Evolutionary conservation across 768 basidiomycete species (phyloP).

Genomic region (Lactarius sanguifluus): DNA sequence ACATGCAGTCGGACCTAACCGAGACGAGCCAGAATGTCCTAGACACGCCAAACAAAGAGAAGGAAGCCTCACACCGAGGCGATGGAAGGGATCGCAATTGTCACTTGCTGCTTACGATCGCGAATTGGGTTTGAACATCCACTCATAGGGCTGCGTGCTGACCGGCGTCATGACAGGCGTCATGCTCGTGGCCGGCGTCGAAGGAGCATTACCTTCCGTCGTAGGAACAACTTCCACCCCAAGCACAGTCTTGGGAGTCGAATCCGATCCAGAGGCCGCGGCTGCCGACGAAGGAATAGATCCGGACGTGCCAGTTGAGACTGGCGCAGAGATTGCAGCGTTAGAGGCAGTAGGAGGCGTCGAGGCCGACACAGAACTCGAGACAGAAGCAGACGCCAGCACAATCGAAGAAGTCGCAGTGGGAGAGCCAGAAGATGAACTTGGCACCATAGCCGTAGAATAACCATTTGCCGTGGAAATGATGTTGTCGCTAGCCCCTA

Average conservation of each 20-base stretch:
- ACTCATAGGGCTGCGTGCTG: constrained; percentile 29
- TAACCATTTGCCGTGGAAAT: not conserved
- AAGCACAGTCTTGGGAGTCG: constrained; percentile 9
- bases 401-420: constrained; percentile 5
- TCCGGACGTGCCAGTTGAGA: not conserved
- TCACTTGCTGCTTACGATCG: not conserved
- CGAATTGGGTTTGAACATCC: constrained; percentile 28
- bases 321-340: constrained; percentile 1
- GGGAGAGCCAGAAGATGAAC: constrained; percentile 3
- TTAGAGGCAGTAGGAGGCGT: not conserved
- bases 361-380: constrained; percentile 10
- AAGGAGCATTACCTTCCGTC: constrained; percentile 1
- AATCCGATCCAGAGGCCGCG: not conserved
- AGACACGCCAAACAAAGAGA: constrained; percentile 1
- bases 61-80: constrained; percentile 20
- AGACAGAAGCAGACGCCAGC: constrained; percentile 7
- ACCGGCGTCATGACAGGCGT: constrained; percentile 26
- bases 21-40: not conserved
- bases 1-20: constrained; percentile 10
- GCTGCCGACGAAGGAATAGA: constrained; percentile 8
- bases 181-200: not conserved
- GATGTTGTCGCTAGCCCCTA: not conserved
- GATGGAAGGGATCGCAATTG: not conserved
- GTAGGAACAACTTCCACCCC: constrained; percentile 23
- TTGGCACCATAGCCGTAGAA: constrained; percentile 6